phyloP scores from a whole-genome alignment of 2,329 filamentous ascomycete genomes.

The Atkinsonella texensis region DNA sequence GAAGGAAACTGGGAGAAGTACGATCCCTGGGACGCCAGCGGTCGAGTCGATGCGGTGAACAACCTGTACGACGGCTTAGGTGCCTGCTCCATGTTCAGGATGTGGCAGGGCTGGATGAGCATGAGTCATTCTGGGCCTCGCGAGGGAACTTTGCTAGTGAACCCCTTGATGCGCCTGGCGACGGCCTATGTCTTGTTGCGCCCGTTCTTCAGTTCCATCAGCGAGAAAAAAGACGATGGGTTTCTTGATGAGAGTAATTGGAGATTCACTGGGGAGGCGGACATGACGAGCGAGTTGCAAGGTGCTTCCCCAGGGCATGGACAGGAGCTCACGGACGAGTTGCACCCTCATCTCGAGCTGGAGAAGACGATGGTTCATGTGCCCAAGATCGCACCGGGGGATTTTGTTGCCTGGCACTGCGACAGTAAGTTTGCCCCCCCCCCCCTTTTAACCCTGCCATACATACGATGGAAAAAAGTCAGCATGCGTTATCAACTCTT shows the following conservation, averaged over 20 bases:
- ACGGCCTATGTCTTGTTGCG: constrained; percentile 73
- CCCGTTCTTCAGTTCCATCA: constrained; percentile 61
- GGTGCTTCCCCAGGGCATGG: constrained; percentile 57
- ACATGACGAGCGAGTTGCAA: constrained; percentile 50
- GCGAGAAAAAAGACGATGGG: constrained; percentile 12
- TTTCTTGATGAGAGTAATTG: constrained; percentile 46
- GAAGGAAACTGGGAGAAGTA: constrained; percentile 68
- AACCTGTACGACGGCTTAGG: constrained; percentile 75
- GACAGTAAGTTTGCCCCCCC: constrained; percentile 36
- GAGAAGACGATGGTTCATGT: constrained; percentile 57
- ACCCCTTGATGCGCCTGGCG: constrained; percentile 62
- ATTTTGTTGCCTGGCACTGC: constrained; percentile 79
- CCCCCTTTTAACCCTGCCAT: no score
- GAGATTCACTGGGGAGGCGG: constrained; percentile 34
- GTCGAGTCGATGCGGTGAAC: constrained; percentile 53
- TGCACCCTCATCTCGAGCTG: constrained; percentile 63
- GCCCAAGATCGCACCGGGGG: constrained; percentile 56
- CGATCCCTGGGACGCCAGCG: constrained; percentile 69
- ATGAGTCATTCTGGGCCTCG: constrained; percentile 61
- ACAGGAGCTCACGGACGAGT: constrained; percentile 55
- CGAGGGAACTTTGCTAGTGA: constrained; percentile 73
- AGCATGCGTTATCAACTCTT: not conserved
- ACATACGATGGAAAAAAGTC: no score
- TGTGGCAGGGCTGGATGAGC: constrained; percentile 82
- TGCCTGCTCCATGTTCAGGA: constrained; percentile 72